Conservation (phyloP, 73 alveolate species). For the Tetrahymena malaccensis region DNA sequence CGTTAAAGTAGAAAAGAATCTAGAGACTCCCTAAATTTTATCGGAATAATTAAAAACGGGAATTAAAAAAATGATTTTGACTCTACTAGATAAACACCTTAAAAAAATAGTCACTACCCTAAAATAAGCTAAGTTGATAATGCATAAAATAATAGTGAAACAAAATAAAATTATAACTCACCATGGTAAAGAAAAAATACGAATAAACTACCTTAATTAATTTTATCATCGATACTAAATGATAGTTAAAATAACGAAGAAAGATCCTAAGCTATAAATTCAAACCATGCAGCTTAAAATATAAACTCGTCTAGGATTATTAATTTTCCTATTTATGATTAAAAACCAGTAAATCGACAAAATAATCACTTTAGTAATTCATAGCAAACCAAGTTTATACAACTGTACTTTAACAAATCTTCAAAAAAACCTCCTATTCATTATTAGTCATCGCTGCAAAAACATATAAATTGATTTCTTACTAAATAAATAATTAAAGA, state of each 20-base stretch:
- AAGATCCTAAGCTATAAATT: background rate
- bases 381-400: background rate
- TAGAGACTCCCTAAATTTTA: background rate
- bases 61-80: background rate
- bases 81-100: background rate
- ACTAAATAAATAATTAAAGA: background rate
- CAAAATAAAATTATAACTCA: background rate
- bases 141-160: background rate
- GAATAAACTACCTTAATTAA: background rate
- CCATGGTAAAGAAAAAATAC: background rate
- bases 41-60: background rate
- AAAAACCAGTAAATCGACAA: background rate
- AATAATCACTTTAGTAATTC: background rate
- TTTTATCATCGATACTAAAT: background rate
- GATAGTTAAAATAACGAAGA: background rate
- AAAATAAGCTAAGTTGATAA: background rate
- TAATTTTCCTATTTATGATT: background rate
- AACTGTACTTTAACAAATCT: background rate
- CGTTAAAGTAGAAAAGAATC: background rate
- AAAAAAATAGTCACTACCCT: background rate
- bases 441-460: background rate
- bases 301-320: background rate
- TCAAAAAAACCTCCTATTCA: background rate
- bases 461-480: background rate
- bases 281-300: background rate